Percentiles rank a stretch among this genome's conserved stretches.
Evolutionary conservation across 2,329 filamentous ascomycete genomes (phyloP).

Genomic region (Pestalotiopsis sp.): DNA sequence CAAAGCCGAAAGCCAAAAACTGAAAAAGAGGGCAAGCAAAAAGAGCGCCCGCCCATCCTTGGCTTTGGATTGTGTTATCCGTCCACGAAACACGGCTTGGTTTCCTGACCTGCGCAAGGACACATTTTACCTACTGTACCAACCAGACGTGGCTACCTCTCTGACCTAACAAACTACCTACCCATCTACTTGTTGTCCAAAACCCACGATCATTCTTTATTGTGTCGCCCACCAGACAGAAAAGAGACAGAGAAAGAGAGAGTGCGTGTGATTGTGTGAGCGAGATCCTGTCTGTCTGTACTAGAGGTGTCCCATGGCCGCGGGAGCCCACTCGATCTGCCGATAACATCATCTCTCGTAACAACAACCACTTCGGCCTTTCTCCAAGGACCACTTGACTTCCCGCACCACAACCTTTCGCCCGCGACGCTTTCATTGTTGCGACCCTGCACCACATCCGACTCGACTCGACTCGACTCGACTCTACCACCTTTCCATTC

Average conservation of each 20-base stretch:
- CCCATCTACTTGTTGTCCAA: not conserved
- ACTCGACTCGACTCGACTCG: not conserved
- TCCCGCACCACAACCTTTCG: not conserved
- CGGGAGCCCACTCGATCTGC: not conserved
- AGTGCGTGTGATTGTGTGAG: too few species aligned
- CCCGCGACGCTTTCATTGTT: constrained; percentile 4
- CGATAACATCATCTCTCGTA: not conserved
- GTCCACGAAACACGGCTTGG: constrained; percentile 1
- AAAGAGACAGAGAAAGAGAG: too few species aligned
- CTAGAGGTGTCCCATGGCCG: not conserved
- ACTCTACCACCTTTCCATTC: not conserved
- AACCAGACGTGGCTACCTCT: not conserved
- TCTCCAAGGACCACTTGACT: not conserved
- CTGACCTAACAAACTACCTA: too few species aligned
- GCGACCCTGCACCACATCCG: not conserved
- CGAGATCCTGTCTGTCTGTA: not conserved
- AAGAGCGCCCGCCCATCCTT: not conserved
- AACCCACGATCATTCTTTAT: not conserved
- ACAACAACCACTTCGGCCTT: not conserved
- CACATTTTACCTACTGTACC: constrained; percentile 3
- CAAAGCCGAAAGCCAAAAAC: not conserved
- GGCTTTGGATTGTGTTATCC: not conserved
- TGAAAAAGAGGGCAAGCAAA: not conserved
- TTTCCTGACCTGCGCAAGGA: not conserved
- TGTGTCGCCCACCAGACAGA: not conserved